Evolutionary conservation across 768 basidiomycete genomes (phyloP), one percentile per base, ranked within the genome.

Genomic region (Mycena haematopus): DNA sequence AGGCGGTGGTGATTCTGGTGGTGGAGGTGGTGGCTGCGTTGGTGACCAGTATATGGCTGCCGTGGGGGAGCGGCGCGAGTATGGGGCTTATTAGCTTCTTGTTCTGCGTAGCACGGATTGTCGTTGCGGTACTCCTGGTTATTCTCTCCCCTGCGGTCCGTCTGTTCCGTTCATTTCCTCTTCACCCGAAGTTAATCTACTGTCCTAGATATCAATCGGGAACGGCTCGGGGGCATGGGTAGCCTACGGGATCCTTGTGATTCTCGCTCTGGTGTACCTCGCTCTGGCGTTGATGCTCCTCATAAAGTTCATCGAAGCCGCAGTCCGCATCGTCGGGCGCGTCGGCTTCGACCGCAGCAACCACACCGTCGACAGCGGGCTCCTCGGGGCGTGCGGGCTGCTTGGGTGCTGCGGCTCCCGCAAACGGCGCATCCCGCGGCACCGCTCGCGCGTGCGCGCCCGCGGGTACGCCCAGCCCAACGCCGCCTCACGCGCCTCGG

Each of bases 71-170:
- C 56, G 95, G 96, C 1, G 95, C 96, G 2, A 92, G 94, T 64
- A 99, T 99, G 97, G 96, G 96, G 15, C 81, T 95, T 36, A 89
- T 96, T 61, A 95, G 93, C 73, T 98, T 98, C 80, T 78, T 97
- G 70, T 90, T 96, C 69, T 95, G 93, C 61, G 92, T 96, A 6
- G 88, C 92, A 22, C 83, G 96, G 66, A 96, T 97, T 69, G 88
- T 95, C 27, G 85, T 95, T 24, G 91, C 93, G 2, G 95, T 98
- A 15, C 76, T 99, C 35, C 80, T 98, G 49, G 91, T 99, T 68
- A 93, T 98, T 66, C 77, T 99, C 52, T 90, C 91, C 17, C 92
- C 95, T 27, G 86, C 90, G 64, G 96, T 98, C 74, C 75, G 93
- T 73, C 24, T 46, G n/a, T 40, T 52, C 63, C 54, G 15, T 33